Base-by-base conservation (phyloP, 768 basidiomycete species). In the Kwoniella bestiolae region DNA sequence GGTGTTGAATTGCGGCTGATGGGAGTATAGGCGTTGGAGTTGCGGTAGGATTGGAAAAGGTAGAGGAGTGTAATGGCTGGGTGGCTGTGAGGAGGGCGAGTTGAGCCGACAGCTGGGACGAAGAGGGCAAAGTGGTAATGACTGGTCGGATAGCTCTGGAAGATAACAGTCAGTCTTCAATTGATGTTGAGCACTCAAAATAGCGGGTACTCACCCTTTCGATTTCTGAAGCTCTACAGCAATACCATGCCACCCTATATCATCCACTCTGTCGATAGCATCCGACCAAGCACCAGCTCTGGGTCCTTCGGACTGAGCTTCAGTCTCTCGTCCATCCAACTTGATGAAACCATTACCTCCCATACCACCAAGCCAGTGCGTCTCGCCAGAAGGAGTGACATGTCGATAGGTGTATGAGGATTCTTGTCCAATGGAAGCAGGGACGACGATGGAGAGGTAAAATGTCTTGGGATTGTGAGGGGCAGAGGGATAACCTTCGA, bases 361-460 rank as follows among this genome's bases (percentile, higher is more conserved):
- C n/a, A 61, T 65, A 2, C 65, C 66, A 23, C 75, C 75, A 3
- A 73, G 66, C 75, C 75, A 76, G n/a, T 68, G 60, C 14, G 60
- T 70, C 16, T 70, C 65, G 32, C 72, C 72, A 14, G 46, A 50
- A 5, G 25, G 2, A 18, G 49, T 51, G 56, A 66, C 61, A 29
- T 65, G 69, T n/a, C 75, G 69, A 29, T 68, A 71, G 14, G 75
- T 76, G 56, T 73, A 76, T 1, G 70, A 63, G 65, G 61, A 76
- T 21, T 34, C 28, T 18, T 28, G 32, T 12, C 21, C 62, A 0
- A 32, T 28, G 14, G 26, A 12, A 31, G 50, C 59, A 28, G 56
- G 49, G 14, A 65, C 35, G 29, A 21, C 29, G 16, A 61, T 28
- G 6, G 59, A 21, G 31, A 58, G 34, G 11, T 18, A 35, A 31